These are phyloP conservation scores for Aspergillus piperis DNA, from an alignment of 2,329 filamentous ascomycete species.

Conservation along the genomic window DNA sequence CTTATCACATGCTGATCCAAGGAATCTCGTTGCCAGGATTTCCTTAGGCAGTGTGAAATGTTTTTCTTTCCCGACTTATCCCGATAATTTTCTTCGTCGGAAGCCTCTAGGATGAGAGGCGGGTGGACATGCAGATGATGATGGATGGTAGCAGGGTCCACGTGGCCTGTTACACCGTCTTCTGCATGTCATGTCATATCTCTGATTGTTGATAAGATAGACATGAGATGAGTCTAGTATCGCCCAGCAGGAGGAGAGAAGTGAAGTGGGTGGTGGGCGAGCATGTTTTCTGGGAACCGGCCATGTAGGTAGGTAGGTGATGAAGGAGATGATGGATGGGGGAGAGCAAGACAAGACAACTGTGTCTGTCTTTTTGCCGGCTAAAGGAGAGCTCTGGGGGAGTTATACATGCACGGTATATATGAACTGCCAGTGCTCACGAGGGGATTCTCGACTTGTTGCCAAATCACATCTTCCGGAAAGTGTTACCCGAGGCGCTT, in stretches of 20 bases:
- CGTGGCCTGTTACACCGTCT: too few species aligned
- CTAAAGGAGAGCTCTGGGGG: neutral
- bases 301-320: neutral
- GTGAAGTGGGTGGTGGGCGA: neutral
- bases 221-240: neutral
- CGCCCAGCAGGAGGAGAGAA: neutral
- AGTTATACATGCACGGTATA: neutral
- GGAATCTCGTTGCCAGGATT: neutral
- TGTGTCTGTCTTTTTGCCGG: neutral
- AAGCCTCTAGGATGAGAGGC: too few species aligned
- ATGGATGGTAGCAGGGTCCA: too few species aligned
- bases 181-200: too few species aligned
- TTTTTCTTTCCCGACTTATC: too few species aligned
- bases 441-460: neutral
- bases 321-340: neutral
- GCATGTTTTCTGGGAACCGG: neutral
- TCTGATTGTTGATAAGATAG: too few species aligned
- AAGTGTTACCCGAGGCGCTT: slow-evolving; percentile 53
- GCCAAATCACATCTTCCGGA: slow-evolving; percentile 46
- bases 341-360: neutral
- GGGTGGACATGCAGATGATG: too few species aligned
- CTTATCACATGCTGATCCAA: neutral
- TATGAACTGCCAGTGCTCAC: neutral
- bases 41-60: too few species aligned
- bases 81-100: too few species aligned